Evolutionary conservation across 2,329 filamentous ascomycete species (phyloP), one percentile per base, ranked within the genome.

Genomic region (Alternaria longipes): DNA sequence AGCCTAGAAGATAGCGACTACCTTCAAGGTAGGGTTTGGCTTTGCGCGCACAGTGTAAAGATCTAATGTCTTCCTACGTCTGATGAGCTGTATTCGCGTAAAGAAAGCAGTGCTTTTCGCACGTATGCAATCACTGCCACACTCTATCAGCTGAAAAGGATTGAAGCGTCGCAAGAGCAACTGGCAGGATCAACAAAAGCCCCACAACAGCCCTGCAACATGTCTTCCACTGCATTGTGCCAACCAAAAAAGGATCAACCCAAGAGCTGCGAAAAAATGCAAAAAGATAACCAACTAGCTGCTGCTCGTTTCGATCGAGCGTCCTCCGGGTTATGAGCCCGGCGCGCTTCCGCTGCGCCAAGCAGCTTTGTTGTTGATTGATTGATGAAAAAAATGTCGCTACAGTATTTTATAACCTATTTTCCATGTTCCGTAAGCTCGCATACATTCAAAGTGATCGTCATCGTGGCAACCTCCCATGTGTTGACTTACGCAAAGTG

Each of bases 321-420:
- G 71, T 68, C 72, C 73, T 75, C 73, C 72, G 73, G 73, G 73
- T 76, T 75, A 74, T 75, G 73, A 75, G 72, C 72, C 73, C 72
- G 72, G 73, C 73, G 72, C 73, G 72, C 72, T 76, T 74, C 73
- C 73, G 68, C 72, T 76, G 71, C 71, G 73, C 73, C 72, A 74
- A 58, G 63, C 59, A 73, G 71, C 72, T 76, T 63, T 30, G 30
- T 41, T 54, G 57, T 54, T 62, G 59, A 59, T 64, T 62, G 65
- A 47, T 44, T 51, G 59, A 42, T 58, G 53, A 18, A 40, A 1
- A 24, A 6, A 24, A 6, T 1, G 1, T 0, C 22, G 5, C 5
- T 5, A 4, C 22, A 5, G 1, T 22, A 22, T 22, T 1, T 22
- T 22, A 22, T 24, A 24, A 1, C 6, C 22, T 1, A 24, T 24